These are phyloP conservation scores for Brasenia schreberi DNA, from an alignment of 164 flowering plant genomes.

Conservation along the genomic window DNA sequence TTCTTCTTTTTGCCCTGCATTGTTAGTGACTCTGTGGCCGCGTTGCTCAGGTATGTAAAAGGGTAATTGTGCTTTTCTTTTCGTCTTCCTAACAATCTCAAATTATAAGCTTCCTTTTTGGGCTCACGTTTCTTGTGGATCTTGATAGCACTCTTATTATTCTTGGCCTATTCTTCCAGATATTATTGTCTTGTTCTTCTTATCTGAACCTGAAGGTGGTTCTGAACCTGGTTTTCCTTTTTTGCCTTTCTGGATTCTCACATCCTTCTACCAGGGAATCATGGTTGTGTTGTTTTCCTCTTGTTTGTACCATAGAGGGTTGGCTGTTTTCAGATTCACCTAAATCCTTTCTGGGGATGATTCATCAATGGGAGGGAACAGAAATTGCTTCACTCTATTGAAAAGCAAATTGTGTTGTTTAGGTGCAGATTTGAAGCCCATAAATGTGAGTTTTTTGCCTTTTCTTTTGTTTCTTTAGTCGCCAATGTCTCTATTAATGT, in stretches of 20 bases:
- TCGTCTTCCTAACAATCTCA: not conserved
- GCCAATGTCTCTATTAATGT: not conserved
- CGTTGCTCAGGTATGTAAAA: not conserved
- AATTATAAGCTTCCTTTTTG: not conserved
- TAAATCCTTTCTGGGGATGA: constrained; percentile 6
- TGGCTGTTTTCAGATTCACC: not conserved
- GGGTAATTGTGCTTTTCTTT: not conserved
- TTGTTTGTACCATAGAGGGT: not conserved
- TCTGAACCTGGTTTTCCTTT: not conserved
- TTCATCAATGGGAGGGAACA: constrained; percentile 43
- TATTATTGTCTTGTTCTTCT: not conserved
- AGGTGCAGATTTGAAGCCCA: constrained; percentile 22
- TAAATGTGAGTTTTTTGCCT: constrained; percentile 23
- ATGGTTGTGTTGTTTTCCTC: not conserved
- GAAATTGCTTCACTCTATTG: constrained; percentile 40
- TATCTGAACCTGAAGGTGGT: not conserved
- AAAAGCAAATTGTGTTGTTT: constrained; percentile 33
- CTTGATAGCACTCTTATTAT: not conserved
- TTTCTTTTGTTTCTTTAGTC: not conserved
- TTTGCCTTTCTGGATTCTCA: not conserved
- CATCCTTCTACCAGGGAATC: not conserved
- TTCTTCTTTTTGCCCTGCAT: not conserved
- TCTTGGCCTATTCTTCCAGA: not conserved
- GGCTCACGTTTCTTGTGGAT: not conserved
- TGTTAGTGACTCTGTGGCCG: not conserved